Base-by-base conservation (phyloP, 805 yeast species). In the Saccharomycopsis fibuligera region DNA sequence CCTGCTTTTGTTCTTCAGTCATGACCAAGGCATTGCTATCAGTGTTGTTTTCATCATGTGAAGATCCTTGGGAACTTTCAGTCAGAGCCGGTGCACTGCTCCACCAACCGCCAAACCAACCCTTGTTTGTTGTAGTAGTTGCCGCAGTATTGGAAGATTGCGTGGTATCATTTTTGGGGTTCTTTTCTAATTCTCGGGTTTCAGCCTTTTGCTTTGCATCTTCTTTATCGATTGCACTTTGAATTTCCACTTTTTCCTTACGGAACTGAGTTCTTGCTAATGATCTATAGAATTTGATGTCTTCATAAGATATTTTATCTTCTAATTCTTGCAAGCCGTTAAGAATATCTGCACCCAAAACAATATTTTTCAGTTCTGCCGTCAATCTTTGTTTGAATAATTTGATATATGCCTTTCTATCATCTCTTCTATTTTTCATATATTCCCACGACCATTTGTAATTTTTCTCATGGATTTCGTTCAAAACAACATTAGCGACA, bases 391-490 rank as follows among this genome's bases (percentile, higher is more conserved):
- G 58, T 54, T 78, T 82, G 87, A 90, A 91, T 0, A 87, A 66
- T 12, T 61, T 61, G 16, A 85, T 73, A 63, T 93, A 93, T 1
- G 69, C 65, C 45, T 73, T 76, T 58, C 96, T 70, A 60, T 84
- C 81, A 53, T 86, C 86, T 54, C 95, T 69, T 59, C 95, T 74
- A 43, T 71, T 73, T 42, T 76, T 75, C 56, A 91, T 78, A 59
- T 76, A 76, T 3, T 75, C 93, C 99, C 99, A 95, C 31, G 88
- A 80, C 95, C 96, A 86, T 58, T 76, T 78, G 57, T 80, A 75
- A 60, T 86, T 79, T 58, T 75, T 78, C 51, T 87, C 93, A 58
- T 86, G 96, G 35, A 93, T 81, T 60, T 89, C 96, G 49, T 79
- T 71, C 39, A 78, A 65, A 2, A 93, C 86, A 19, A 86, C 81